Percentiles rank a stretch among this genome's conserved stretches.
Conservation (phyloP, 192 early-diverging fungal genomes). For the Backusella luteola region DNA sequence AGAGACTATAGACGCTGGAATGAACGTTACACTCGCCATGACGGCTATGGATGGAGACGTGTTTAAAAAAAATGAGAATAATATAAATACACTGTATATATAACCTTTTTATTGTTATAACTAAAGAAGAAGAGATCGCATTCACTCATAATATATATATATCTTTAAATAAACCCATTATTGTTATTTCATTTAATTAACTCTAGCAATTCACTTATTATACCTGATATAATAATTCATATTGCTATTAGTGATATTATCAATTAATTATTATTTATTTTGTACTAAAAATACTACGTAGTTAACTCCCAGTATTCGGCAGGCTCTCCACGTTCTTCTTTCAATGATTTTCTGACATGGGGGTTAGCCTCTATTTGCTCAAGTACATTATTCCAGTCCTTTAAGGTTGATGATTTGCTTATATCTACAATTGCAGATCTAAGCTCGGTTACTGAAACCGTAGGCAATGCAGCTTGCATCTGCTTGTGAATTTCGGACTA, state of each 20-base stretch:
- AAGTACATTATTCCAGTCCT: not conserved
- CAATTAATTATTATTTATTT: not conserved
- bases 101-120: not conserved
- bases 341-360: not conserved
- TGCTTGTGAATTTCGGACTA: not conserved
- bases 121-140: not conserved
- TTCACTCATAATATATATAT: not conserved
- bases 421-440: slow-evolving; percentile 1
- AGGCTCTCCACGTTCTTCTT: not conserved
- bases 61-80: slow-evolving; percentile 15
- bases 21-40: slow-evolving; percentile 15
- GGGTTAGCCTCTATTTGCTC: not conserved
- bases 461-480: not conserved
- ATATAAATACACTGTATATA: slow-evolving; percentile 13
- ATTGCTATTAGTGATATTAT: not conserved
- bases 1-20: slow-evolving; percentile 1
- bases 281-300: not conserved
- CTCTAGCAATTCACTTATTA: not conserved
- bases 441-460: not conserved
- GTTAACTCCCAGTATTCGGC: slow-evolving; percentile 5
- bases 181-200: not conserved
- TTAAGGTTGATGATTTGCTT: not conserved
- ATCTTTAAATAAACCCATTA: not conserved
- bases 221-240: not conserved
- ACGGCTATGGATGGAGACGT: slow-evolving; percentile 30